These are phyloP conservation scores for Malassezia globosa DNA, from an alignment of 1,284 basidiomycete species.

Conservation along the genomic window DNA sequence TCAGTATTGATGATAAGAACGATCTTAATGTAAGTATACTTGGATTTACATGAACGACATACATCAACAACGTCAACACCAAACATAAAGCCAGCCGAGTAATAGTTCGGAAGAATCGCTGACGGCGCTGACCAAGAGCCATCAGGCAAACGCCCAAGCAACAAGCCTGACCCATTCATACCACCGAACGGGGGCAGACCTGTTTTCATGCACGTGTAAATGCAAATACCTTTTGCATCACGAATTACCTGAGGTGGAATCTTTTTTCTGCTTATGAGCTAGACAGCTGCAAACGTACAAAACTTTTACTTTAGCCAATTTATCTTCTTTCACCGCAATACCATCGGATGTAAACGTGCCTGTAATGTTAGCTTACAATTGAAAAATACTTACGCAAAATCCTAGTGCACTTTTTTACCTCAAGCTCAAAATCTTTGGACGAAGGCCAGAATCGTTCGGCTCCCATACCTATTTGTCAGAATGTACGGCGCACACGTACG, in stretches of 20 bases:
- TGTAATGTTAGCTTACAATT: neutral
- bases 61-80: slow-evolving; percentile 42
- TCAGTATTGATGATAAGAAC: slow-evolving; percentile 50
- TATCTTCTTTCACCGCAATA: slow-evolving; percentile 20
- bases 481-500: slow-evolving; percentile 4
- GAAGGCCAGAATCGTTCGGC: slow-evolving; percentile 53
- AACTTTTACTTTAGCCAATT: slow-evolving; percentile 48
- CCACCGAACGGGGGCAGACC: slow-evolving; percentile 53
- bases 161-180: slow-evolving; percentile 50
- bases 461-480: slow-evolving; percentile 40
- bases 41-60: too few relatives aligned
- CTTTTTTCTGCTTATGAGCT: slow-evolving; percentile 36
- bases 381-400: slow-evolving; percentile 47
- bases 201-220: slow-evolving; percentile 51
- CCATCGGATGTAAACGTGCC: slow-evolving; percentile 32
- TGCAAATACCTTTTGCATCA: slow-evolving; percentile 48
- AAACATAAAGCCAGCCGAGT: slow-evolving; percentile 43
- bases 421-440: slow-evolving; percentile 50
- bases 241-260: slow-evolving; percentile 52
- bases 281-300: too few relatives aligned
- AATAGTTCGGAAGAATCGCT: slow-evolving; percentile 51
- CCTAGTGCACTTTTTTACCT: slow-evolving; percentile 52
- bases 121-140: slow-evolving; percentile 51
- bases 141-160: slow-evolving; percentile 35
- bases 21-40: neutral